Base-by-base conservation (phyloP, 108 stramenopile species). In the Aurantiochytrium sp. region DNA sequence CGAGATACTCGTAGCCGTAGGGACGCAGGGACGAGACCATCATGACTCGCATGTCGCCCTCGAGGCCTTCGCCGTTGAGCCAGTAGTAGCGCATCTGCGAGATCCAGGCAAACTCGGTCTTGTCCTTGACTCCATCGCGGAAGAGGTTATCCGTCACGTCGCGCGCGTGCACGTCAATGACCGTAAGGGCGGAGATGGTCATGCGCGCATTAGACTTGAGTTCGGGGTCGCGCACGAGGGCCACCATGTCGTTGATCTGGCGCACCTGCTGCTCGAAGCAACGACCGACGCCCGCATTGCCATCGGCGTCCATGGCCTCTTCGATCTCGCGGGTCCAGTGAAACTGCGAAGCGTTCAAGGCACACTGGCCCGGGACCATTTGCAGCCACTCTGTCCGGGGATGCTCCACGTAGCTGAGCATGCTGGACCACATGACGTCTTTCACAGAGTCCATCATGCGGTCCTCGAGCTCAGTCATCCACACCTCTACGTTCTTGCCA, bases 1-100 rank as follows among this genome's bases (percentile, higher is more conserved):
- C 94, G 19, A 94, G 88, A 91, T 93, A 94, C 92, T 94, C 94
- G 88, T 94, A 94, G 24, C 93, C 94, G 89, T 94, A 94, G 19
- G 90, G 91, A 6, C 93, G 92, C 31, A 88, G 52, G 39, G 92
- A 90, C 21, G 92, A 90, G 4, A 94, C 93, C 93, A 93, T 94
- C 87, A 90, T 86, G 37, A 92, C 92, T 50, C 65, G 34, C n/a
- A 93, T 45, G 55, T 93, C 91, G 37, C 89, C 92, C 55, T 90
- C 89, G 19, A 85, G 42, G 52, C 5, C 68, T 89, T 81, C 73
- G n/a, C 73, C 73, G 6, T 81, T 30, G n/a, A 88, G 54, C 94
- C 94, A 94, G 90, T 94, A 94, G 91, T 94, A 94, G 39, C 94
- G 89, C 88, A 93, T 85, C 88, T 93, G 93, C 30, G 87, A 89